Base-by-base conservation (phyloP, 2,329 filamentous ascomycete species). In the Aspergillus sp. region DNA sequence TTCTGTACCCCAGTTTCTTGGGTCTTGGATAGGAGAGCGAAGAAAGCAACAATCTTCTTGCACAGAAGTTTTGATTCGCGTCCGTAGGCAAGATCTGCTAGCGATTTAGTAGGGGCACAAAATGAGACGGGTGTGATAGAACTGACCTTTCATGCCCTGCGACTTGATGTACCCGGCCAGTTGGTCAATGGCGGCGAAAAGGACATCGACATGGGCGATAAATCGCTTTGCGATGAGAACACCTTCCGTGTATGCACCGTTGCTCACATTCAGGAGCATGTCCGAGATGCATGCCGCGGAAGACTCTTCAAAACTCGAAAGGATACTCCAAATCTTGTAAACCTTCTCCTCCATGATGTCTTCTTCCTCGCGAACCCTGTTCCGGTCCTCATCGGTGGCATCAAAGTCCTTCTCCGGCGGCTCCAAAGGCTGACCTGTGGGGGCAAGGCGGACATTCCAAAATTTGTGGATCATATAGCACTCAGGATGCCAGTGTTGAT, bases 401-500 rank as follows among this genome's bases (percentile, higher is more conserved):
- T 83, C 76, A 37, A 72, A 70, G 45, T 80, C 76, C 9, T 69
- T 58, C 45, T 71, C 65, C 3, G 68, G 65, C 15, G 59, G 69
- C 48, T 76, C 71, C 32, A 74, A 63, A 9, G 70, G 64, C 49
- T 83, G 76, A 37, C 78, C 77, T 9, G 80, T 76, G 22, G 83
- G 78, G 9, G 83, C 82, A 33, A 98, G 76, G 45, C 93, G 84
- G 50, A 98, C 93, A 65, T 97, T 98, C 93, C 93, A 98, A 70
- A 97, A 98, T 64, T 98, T 98, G 74, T 98, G 93, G 53, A 98
- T 98, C 93, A 98, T 98, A 71, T 98, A 98, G 70, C 93, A 98
- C 70, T 98, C 93, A 2, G 93, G 93, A 65, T 98, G 93, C 93
- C 93, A 98, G 67, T 98, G 93, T 64, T 98, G 93, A 64, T 97